These are phyloP conservation scores for Aspergillus wentii DNA, from an alignment of 495 filamentous ascomycete species.

Conservation along the genomic window DNA sequence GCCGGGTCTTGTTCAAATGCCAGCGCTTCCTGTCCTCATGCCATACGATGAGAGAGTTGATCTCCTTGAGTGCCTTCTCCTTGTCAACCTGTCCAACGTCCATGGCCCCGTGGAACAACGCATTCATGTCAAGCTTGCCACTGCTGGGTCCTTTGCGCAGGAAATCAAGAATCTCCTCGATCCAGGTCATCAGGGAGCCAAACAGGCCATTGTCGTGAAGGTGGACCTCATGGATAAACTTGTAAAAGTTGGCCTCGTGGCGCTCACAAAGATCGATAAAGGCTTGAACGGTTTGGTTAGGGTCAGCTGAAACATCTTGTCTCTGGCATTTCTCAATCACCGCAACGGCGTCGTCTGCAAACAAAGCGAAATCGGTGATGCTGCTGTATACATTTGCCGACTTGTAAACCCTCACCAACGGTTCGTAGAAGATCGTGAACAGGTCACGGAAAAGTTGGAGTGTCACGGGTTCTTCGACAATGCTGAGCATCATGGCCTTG, in stretches of 20 bases:
- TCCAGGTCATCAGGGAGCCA: conserved; percentile 92
- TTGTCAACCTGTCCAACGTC: conserved; percentile 63
- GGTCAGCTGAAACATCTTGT: conserved; percentile 88
- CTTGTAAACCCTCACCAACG: conserved; percentile 93
- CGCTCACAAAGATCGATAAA: conserved; percentile 97
- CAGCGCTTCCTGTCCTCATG: conserved; percentile 92
- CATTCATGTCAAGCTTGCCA: conserved; percentile 87
- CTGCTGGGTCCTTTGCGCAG: conserved; percentile 76
- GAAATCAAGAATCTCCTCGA: conserved; percentile 95
- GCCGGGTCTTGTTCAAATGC: conserved; percentile 95
- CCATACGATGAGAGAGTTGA: conserved; percentile 83
- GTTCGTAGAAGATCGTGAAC: conserved; percentile 98
- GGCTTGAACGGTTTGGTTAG: conserved; percentile 96
- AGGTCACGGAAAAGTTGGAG: conserved; percentile 91
- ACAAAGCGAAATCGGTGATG: conserved; percentile 91
- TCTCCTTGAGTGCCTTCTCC: conserved; percentile 68
- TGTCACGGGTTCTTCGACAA: conserved; percentile 93
- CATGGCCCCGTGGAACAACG: conserved; percentile 74
- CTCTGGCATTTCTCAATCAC: conserved; percentile 86
- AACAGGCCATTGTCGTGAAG: conserved; percentile 97
- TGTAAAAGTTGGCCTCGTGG: conserved; percentile 96
- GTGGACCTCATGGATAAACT: conserved; percentile 97
- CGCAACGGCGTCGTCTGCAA: conserved; percentile 85
- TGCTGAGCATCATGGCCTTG: conserved; percentile 93
- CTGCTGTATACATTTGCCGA: conserved; percentile 96